Percentiles rank a stretch among this genome's conserved stretches.
Conservation (phyloP, 129 eudicot genomes). For the Arctium lappa region DNA sequence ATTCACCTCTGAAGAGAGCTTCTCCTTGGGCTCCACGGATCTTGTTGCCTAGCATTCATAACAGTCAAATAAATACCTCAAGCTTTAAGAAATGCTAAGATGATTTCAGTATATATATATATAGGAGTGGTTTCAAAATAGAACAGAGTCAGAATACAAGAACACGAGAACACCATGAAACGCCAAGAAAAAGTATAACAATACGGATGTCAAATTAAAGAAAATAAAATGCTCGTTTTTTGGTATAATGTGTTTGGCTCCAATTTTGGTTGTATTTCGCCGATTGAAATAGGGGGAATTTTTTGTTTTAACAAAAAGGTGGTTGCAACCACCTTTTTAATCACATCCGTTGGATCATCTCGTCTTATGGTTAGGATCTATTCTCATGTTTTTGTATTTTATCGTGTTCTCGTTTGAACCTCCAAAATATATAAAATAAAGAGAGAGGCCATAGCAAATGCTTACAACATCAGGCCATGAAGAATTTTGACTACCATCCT, state of each 20-base stretch:
- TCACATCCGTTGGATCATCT: not conserved
- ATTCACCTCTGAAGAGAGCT: conserved; percentile 60
- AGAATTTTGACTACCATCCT: conserved; percentile 51
- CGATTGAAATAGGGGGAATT: not conserved
- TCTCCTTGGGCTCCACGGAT: conserved; percentile 45
- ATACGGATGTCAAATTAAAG: not conserved
- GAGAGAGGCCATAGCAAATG: not conserved
- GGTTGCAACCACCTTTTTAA: not conserved
- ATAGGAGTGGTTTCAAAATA: not conserved
- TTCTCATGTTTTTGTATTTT: not conserved
- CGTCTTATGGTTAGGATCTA: not conserved
- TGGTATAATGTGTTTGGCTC: not conserved
- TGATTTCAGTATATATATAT: not conserved
- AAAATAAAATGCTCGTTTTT: no score
- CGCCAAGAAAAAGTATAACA: not conserved
- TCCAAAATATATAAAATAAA: not conserved
- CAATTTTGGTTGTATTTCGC: not conserved
- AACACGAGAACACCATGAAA: not conserved
- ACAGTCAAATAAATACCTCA: not conserved
- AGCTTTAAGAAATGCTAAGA: not conserved
- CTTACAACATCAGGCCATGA: conserved; percentile 68
- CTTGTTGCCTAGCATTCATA: conserved; percentile 49
- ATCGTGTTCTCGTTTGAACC: not conserved
- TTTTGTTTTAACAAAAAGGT: not conserved
- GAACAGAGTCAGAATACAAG: not conserved